These are phyloP conservation scores for Diatrype stigma DNA, from an alignment of 2,329 filamentous ascomycete genomes.

Conservation along the genomic window DNA sequence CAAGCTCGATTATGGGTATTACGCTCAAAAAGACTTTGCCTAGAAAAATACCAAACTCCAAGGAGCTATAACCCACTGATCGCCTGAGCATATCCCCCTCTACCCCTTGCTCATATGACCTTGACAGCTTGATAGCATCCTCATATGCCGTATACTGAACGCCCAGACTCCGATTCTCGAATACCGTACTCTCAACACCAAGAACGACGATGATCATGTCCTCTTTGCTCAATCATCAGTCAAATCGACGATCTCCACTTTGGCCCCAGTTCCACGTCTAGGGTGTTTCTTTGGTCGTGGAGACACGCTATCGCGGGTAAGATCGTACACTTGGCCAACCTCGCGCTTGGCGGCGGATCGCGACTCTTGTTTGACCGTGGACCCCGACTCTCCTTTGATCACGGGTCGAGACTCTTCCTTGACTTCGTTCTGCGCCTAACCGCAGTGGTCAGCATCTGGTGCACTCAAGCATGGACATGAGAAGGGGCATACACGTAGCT, in stretches of 20 bases:
- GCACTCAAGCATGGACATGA: not conserved
- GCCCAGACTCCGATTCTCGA: no score
- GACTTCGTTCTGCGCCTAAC: slow-evolving; percentile 4
- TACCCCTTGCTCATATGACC: no score
- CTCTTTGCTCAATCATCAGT: slow-evolving; percentile 11
- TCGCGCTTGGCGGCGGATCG: slow-evolving; percentile 20
- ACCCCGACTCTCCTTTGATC: slow-evolving; percentile 11
- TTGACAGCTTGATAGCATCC: no score
- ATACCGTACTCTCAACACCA: no score
- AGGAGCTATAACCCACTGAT: no score
- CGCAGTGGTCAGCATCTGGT: not conserved
- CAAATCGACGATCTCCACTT: slow-evolving; percentile 16
- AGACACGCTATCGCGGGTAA: slow-evolving; percentile 12
- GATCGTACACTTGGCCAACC: slow-evolving; percentile 16
- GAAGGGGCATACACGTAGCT: slow-evolving; percentile 20
- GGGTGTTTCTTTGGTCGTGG: slow-evolving; percentile 8
- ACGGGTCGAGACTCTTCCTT: slow-evolving; percentile 11
- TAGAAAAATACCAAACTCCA: no score
- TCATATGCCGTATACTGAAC: no score
- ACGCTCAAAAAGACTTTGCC: no score
- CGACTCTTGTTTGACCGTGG: slow-evolving; percentile 10
- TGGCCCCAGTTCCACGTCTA: not conserved
- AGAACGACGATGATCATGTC: no score
- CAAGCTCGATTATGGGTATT: no score
- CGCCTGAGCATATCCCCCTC: no score